Evolutionary conservation across 495 filamentous ascomycete genomes (phyloP), one percentile per base, ranked within the genome.

Genomic region (Glutinoglossum americanum): DNA sequence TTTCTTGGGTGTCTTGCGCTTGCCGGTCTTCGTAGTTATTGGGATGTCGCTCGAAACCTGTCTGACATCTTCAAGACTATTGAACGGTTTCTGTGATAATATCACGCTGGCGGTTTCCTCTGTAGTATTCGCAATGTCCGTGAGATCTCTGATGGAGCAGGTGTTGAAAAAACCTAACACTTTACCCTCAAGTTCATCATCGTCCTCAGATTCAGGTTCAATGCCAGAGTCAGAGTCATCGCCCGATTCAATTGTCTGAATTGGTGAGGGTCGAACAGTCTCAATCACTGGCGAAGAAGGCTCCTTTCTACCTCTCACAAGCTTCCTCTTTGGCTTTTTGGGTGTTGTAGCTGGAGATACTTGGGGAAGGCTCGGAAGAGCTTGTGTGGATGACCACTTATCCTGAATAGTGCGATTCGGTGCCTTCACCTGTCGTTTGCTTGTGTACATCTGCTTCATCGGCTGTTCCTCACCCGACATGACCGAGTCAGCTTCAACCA

Each of bases 131-230:
- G 86, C 82, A 47, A 94, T 81, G 63, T 93, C 88, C 1, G 80
- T 77, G 19, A 98, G 75, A 51, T 86, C 82, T 27, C 80, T 73
- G 17, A 73, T 69, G 2, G 77, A 74, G 68, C 86, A 92, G 0
- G 74, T 81, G 64, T 98, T 97, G 69, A 98, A 79, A 65, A 87
- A 94, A 0, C 79, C 74, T 19, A 97, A 70, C 0, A 95, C 78
- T 53, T 76, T 77, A 6, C 57, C 58, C 25, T 83, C 77, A 39
- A 80, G 59, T 28, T 70, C 68, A 28, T 67, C 62, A 47, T 69
- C 69, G 17, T 67, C 68, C n/a, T 65, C 68, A 7, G 57, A 37
- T 19, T 69, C 71, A 55, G 69, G 64, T 15, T 60, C 67, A 11
- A 66, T 56, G 30, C 69, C 72, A 4, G 78, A 77, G 59, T 81